Evolutionary conservation across 768 basidiomycete species (phyloP), one percentile per base, ranked within the genome.

Genomic region (Scleroderma bovista): DNA sequence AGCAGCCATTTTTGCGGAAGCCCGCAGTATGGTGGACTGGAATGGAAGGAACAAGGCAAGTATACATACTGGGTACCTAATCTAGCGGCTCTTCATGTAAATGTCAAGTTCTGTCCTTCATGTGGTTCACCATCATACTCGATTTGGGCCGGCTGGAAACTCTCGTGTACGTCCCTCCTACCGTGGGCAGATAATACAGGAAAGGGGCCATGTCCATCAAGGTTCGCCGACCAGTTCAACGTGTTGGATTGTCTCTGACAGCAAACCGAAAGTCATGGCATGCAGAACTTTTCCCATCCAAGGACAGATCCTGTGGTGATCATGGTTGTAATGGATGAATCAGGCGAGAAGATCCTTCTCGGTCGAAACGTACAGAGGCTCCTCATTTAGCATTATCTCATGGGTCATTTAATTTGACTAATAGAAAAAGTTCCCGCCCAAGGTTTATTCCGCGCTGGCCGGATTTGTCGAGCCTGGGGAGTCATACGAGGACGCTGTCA

Each of bases 381-480:
- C 70, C 15, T 10, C 8, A 13, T 13, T 9, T 45, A 32, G 17
- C 32, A 39, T 33, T 23, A 34, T 15, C n/a, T 15, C 16, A 6
- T 13, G 15, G 3, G 32, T 37, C 26, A 31, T 24, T 29, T 26
- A 17, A 46, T 32, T 23, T 26, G 47, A 9, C 26, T 15, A 46
- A 24, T 64, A 85, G 84, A 80, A 75, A 69, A 81, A 75, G 54
- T 88, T 80, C 61, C 83, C 84, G 6, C 72, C 67, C 2, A 81
- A 73, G 44, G 86, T 88, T 66, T 96, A 92, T 68, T 94, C 92
- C 1, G 90, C 91, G 41, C 69, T 97, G 24, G 92, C 94, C 1
- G 95, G 95, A 2, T 98, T 97, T 63, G 78, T 94, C 40, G 95
- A 97, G 64, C 92, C 93, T 5, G 93, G 88, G 10, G 95, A 99